phyloP scores from a whole-genome alignment of 805 yeast species.

The Lipomyces starkeyi region DNA sequence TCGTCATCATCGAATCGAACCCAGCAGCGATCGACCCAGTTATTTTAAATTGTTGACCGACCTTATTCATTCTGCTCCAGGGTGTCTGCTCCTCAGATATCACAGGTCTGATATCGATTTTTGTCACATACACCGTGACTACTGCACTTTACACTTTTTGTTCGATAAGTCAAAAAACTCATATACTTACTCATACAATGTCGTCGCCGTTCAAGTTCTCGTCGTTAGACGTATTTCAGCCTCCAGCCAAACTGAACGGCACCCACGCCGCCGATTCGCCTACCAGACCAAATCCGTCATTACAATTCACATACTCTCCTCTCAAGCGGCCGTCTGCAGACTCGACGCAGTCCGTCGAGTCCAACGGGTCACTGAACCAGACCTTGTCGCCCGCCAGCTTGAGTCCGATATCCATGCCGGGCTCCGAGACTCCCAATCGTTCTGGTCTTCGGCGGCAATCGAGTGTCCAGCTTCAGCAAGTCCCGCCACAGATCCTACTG shows the following conservation, averaged over 20 bases:
- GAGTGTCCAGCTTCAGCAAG: conserved; percentile 20
- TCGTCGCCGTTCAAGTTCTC: background rate
- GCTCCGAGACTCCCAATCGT: background rate
- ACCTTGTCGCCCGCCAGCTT: background rate
- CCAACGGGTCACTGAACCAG: background rate
- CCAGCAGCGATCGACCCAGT: background rate
- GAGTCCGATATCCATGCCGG: background rate
- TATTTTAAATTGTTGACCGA: background rate
- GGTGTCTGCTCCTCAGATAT: background rate
- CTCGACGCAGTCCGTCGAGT: background rate
- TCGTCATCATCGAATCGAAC: background rate
- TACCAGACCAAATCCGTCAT: background rate
- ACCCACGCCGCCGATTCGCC: background rate
- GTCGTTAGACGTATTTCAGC: background rate
- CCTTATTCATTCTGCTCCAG: background rate
- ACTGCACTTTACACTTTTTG: background rate
- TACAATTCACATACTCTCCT: background rate
- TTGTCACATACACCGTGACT: background rate
- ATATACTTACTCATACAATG: background rate
- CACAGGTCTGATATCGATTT: background rate
- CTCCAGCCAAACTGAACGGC: background rate
- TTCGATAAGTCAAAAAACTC: background rate
- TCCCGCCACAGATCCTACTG: conserved; percentile 34
- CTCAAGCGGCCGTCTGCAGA: background rate
- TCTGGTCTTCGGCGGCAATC: conserved; percentile 13